Conservation (phyloP, 2,329 filamentous ascomycete species). For the Teratosphaeria gauchensis region DNA sequence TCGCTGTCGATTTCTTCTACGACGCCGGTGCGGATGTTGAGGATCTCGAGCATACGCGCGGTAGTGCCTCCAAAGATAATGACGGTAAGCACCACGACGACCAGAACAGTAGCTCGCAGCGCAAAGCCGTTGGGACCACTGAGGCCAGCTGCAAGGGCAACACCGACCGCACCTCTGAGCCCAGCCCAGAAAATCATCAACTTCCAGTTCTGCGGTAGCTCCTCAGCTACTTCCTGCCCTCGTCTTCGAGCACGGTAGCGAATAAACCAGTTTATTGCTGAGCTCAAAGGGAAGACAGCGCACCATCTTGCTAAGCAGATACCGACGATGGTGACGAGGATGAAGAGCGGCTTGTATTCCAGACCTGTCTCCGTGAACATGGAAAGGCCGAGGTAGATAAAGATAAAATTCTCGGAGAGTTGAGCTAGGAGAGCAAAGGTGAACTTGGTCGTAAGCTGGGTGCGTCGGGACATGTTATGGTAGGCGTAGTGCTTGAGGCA, state of each 20-base stretch:
- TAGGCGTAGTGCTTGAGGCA: conserved; percentile 98
- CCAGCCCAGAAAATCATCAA: conserved; percentile 99
- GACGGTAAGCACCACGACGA: conserved; percentile 93
- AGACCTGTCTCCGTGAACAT: conserved; percentile 85
- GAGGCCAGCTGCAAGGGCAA: conserved; percentile 82
- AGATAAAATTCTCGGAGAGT: conserved; percentile 97
- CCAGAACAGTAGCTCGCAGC: conserved; percentile 86
- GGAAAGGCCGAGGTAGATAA: conserved; percentile 93
- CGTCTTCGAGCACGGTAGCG: conserved; percentile 71
- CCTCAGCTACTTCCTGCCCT: conserved; percentile 69
- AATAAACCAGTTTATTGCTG: conserved; percentile 84
- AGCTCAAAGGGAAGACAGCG: conserved; percentile 87
- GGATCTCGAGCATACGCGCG: conserved; percentile 91
- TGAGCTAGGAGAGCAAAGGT: conserved; percentile 92
- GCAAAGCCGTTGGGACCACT: conserved; percentile 63
- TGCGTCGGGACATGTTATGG: conserved; percentile 98
- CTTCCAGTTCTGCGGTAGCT: conserved; percentile 89
- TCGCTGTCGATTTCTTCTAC: conserved; percentile 96
- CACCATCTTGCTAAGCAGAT: conserved; percentile 90
- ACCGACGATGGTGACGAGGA: conserved; percentile 81
- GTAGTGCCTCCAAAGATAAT: conserved; percentile 99
- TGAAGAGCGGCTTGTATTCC: conserved; percentile 88
- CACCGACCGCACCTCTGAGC: conserved; percentile 86
- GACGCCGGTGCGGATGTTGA: conserved; percentile 92
- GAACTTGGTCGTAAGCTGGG: conserved; percentile 95